Conservation (phyloP, 2,329 filamentous ascomycete genomes). For the Rhexocercosporidium sp. region DNA sequence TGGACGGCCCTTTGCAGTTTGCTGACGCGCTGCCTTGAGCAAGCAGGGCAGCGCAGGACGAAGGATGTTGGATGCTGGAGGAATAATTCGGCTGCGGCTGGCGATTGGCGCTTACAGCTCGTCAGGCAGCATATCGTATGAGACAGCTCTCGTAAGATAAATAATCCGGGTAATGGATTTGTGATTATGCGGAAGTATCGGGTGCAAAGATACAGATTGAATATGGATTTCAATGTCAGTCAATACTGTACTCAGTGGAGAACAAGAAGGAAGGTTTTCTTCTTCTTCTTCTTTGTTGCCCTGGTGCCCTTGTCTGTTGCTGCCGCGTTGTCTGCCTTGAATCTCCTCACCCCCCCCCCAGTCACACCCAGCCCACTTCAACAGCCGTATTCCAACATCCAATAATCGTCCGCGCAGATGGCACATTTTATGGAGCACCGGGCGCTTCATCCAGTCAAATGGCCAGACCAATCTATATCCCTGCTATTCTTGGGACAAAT, state of each 20-base stretch:
- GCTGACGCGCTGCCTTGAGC: conserved; percentile 4
- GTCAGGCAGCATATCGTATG: conserved; percentile 1
- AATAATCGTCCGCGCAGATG: neutral
- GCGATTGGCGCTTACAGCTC: conserved; percentile 3
- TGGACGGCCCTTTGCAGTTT: neutral
- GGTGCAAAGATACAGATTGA: no score
- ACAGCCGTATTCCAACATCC: neutral
- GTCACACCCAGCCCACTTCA: neutral
- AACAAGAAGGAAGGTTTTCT: neutral
- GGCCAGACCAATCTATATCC: neutral
- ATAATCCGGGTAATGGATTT: neutral
- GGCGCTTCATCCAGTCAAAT: neutral
- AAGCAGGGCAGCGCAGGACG: neutral
- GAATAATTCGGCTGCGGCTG: neutral
- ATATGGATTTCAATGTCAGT: neutral
- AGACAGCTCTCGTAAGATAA: neutral
- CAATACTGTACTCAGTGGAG: neutral
- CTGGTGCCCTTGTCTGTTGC: neutral
- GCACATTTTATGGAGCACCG: neutral
- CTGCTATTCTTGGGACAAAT: neutral
- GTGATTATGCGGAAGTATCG: neutral
- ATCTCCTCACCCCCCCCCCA: neutral
- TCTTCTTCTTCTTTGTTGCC: conserved; percentile 1
- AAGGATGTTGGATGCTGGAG: neutral
- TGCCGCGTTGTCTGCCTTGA: conserved; percentile 8